Base-by-base conservation (phyloP, 805 yeast species). In the Kazachstania psychrophila region DNA sequence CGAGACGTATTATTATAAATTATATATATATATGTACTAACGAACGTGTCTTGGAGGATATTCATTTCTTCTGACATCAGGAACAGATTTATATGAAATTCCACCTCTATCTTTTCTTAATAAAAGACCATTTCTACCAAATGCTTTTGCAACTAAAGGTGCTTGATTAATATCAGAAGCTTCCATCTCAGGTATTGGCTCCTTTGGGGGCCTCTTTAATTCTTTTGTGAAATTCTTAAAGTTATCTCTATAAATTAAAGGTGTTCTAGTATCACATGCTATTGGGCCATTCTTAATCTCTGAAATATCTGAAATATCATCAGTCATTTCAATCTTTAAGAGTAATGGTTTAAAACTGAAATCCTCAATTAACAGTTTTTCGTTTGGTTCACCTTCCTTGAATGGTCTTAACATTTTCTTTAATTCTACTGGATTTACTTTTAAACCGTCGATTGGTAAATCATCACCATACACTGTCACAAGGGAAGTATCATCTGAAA, bases 21-120 rank as follows among this genome's bases (percentile, higher is more conserved):
- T 17, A 14, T 19, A 30, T 7, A 11, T 6, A 16, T n/a, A n/a
- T 18, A n/a, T n/a, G n/a, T n/a, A n/a, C 22, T 23, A 22, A 13
- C 31, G 23, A 4, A 23, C 16, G 23, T 37, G 34, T 25, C 28
- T 32, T 5, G 25, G 23, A 11, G 44, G 60, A 41, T 56, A 56
- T 19, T 46, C 41, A 35, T 56, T 56, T 28, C 49, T 50, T 11
- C 36, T 34, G 2, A 58, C 55, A 28, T 50, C 58, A 5, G 63
- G 63, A 13, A 56, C 53, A 16, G 47, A 48, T 31, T 51, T 58
- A 39, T 57, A 58, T n/a, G 63, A 60, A 14, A 58, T 28, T 6
- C 61, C 61, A 16, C 62, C 63, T 43, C 63, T 50, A 35, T 58
- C 63, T 25, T 55, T 53, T 28, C 54, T 46, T 19, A 58, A 32